Conservation (phyloP, 2,329 filamentous ascomycete species). For the Hymenoscyphus infarciens region DNA sequence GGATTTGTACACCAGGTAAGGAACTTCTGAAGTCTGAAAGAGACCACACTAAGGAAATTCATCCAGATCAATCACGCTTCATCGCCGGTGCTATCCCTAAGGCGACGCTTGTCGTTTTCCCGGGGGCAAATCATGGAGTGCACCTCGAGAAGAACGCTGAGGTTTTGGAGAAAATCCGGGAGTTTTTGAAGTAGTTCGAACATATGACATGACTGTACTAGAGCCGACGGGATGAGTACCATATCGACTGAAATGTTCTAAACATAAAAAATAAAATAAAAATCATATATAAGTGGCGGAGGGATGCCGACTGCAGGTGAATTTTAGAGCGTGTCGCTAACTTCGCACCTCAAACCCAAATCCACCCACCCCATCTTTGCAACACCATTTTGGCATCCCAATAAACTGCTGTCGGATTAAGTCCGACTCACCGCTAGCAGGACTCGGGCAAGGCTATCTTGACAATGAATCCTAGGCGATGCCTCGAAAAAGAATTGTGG, state of each 20-base stretch:
- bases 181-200: slow-evolving; percentile 12
- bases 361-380: neutral
- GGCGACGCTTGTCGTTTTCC: slow-evolving; percentile 33
- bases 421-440: neutral
- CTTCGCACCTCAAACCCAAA: neutral
- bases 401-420: neutral
- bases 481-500: neutral
- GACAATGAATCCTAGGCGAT: neutral
- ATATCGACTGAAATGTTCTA: neutral
- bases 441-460: neutral
- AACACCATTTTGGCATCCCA: too few relatives aligned
- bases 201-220: neutral
- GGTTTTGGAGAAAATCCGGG: slow-evolving; percentile 25
- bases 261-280: too few relatives aligned
- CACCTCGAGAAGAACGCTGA: slow-evolving; percentile 37
- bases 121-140: slow-evolving; percentile 38
- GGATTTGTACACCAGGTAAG: slow-evolving; percentile 40
- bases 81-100: slow-evolving; percentile 33
- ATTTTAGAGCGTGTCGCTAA: neutral
- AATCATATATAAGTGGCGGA: too few relatives aligned
- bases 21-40: neutral
- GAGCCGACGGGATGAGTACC: neutral
- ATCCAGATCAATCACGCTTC: slow-evolving; percentile 34
- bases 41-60: neutral
- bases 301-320: neutral